phyloP scores from a whole-genome alignment of 2,329 filamentous ascomycete species.

The Mycosphaerelloides madeirae region DNA sequence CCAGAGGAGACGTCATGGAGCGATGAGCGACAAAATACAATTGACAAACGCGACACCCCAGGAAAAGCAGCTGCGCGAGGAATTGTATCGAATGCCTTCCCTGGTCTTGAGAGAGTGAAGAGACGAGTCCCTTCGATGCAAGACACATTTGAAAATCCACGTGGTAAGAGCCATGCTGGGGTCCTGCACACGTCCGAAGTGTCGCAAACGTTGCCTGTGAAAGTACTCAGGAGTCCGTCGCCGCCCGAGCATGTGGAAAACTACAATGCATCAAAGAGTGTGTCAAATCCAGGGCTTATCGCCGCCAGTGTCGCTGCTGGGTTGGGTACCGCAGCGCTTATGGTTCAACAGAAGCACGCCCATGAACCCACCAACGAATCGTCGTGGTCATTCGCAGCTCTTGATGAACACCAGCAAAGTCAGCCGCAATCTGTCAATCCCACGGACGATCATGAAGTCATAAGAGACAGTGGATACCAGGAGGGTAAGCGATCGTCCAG shows the following conservation, averaged over 20 bases:
- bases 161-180: too few relatives aligned
- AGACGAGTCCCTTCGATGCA: conserved; percentile 12
- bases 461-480: conserved; percentile 44
- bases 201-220: conserved; percentile 22
- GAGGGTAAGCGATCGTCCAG: conserved; percentile 23
- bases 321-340: conserved; percentile 7
- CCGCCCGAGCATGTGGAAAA: background rate
- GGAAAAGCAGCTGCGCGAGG: too few relatives aligned
- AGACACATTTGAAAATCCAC: too few relatives aligned
- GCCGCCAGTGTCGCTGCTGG: conserved; percentile 6
- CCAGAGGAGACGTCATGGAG: too few relatives aligned
- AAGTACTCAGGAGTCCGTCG: conserved; percentile 8
- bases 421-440: background rate
- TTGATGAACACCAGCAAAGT: conserved; percentile 4
- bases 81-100: conserved; percentile 15
- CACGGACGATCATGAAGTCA: conserved; percentile 20
- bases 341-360: conserved; percentile 6
- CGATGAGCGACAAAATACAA: too few relatives aligned
- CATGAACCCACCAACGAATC: conserved; percentile 10
- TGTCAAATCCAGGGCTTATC: background rate
- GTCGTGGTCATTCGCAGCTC: conserved; percentile 19
- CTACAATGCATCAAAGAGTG: background rate
- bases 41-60: too few relatives aligned
- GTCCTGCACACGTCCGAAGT: conserved; percentile 26
- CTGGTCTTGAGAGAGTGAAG: conserved; percentile 24